A percentile compares a stretch with the other conserved stretches of the same genome.
These are phyloP conservation scores for Pleoardoris graminearum DNA, from an alignment of 2,329 filamentous ascomycete species.

Conservation along the genomic window DNA sequence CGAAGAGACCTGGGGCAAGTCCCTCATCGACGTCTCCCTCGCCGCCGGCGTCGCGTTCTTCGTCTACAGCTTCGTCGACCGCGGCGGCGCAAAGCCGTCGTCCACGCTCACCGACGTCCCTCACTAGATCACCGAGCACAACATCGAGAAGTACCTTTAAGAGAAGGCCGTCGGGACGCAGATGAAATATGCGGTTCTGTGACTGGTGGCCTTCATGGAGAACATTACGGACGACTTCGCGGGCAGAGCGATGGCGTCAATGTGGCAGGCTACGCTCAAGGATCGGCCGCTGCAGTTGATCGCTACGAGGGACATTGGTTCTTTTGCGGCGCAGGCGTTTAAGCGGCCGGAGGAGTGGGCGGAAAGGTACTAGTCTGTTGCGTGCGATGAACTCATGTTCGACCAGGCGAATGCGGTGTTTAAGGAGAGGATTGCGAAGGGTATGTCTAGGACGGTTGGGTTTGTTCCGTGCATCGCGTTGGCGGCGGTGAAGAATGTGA, in stretches of 20 bases:
- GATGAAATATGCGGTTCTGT: slow-evolving; percentile 62
- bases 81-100: slow-evolving; percentile 47
- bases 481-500: slow-evolving; percentile 43
- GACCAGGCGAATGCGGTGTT: slow-evolving; percentile 49
- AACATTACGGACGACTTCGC: slow-evolving; percentile 50
- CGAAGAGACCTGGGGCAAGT: slow-evolving; percentile 42
- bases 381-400: slow-evolving; percentile 54
- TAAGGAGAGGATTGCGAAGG: slow-evolving; percentile 47
- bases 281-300: slow-evolving; percentile 40
- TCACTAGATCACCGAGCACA: slow-evolving; percentile 63
- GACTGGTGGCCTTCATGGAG: slow-evolving; percentile 64
- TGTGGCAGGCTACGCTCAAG: slow-evolving; percentile 15
- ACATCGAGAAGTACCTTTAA: slow-evolving; percentile 62
- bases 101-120: slow-evolving; percentile 58
- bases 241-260: slow-evolving; percentile 20
- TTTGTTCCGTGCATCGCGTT: slow-evolving; percentile 39
- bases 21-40: slow-evolving; percentile 37
- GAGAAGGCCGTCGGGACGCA: slow-evolving; percentile 39
- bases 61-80: slow-evolving; percentile 43
- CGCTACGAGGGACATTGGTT: slow-evolving; percentile 51
- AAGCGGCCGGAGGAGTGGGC: slow-evolving; percentile 47
- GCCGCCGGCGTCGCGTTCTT: slow-evolving; percentile 36
- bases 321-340: slow-evolving; percentile 53
- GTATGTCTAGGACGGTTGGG: slow-evolving; percentile 47
- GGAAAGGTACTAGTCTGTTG: slow-evolving; percentile 49